These are phyloP conservation scores for Kwoniella heveanensis DNA, from an alignment of 768 basidiomycete species.

Conservation along the genomic window DNA sequence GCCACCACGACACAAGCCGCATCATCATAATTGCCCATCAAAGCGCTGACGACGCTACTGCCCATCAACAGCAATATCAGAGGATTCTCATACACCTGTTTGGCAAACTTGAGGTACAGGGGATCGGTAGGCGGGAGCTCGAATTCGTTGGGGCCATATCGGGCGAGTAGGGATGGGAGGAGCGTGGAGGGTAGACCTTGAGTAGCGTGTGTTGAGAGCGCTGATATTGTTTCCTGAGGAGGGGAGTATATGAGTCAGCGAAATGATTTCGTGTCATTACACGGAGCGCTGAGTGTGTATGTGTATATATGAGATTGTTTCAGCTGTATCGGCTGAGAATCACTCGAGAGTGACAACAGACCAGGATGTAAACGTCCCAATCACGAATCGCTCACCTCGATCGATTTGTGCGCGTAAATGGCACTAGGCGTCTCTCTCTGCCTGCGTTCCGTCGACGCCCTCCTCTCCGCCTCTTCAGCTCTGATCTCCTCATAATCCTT, in stretches of 20 bases:
- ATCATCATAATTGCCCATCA: conserved; percentile 96
- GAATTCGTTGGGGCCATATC: conserved; percentile 92
- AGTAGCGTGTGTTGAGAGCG: conserved; percentile 68
- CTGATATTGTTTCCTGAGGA: conserved; percentile 69
- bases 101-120: conserved; percentile 80
- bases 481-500: conserved; percentile 34
- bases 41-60: conserved; percentile 81
- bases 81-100: conserved; percentile 93
- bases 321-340: too few relatives aligned
- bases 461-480: conserved; percentile 29
- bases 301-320: not conserved
- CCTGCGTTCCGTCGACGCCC: conserved; percentile 24
- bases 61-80: conserved; percentile 86
- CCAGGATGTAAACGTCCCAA: too few relatives aligned
- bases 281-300: too few relatives aligned
- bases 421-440: conserved; percentile 52
- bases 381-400: too few relatives aligned
- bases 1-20: conserved; percentile 90
- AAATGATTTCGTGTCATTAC: too few relatives aligned
- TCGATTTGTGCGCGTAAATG: conserved; percentile 46
- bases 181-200: conserved; percentile 67
- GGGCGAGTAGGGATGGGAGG: conserved; percentile 66
- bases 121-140: conserved; percentile 80
- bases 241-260: too few relatives aligned
- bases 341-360: too few relatives aligned